A percentile compares a stretch with the other conserved stretches of the same genome.
Evolutionary conservation across 2,329 filamentous ascomycete species (phyloP).

Genomic region (Knufia petricola): DNA sequence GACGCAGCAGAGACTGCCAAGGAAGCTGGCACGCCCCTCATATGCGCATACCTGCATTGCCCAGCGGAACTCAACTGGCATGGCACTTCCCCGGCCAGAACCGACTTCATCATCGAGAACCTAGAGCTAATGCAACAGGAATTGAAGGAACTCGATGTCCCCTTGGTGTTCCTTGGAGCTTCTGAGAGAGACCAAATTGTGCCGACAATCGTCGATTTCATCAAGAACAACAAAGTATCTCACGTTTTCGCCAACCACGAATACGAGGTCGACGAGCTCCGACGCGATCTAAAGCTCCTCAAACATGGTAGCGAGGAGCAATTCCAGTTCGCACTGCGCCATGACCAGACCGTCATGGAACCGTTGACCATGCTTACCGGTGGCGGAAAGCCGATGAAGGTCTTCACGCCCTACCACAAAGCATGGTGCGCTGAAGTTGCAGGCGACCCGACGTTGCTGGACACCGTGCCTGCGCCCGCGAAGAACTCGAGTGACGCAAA

Average conservation of each 20-base stretch:
- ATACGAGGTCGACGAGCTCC: conserved; percentile 38
- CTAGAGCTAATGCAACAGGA: conserved; percentile 37
- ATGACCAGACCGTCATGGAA: conserved; percentile 42
- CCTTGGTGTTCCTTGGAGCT: conserved; percentile 37
- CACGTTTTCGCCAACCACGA: conserved; percentile 42
- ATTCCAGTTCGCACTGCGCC: conserved; percentile 35
- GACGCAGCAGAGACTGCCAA: conserved; percentile 39
- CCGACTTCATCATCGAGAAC: conserved; percentile 41
- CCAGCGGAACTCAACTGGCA: conserved; percentile 43
- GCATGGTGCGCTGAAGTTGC: conserved; percentile 38
- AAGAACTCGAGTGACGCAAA: conserved; percentile 28
- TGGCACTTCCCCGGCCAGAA: conserved; percentile 39
- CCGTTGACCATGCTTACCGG: conserved; percentile 36
- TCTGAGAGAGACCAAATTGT: conserved; percentile 36
- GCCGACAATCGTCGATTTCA: conserved; percentile 33
- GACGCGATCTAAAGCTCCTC: conserved; percentile 37
- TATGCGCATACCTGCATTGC: conserved; percentile 39
- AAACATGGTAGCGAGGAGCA: conserved; percentile 25
- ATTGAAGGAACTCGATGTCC: conserved; percentile 40
- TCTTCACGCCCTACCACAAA: conserved; percentile 44
- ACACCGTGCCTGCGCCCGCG: conserved; percentile 33
- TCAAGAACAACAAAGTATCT: conserved; percentile 36
- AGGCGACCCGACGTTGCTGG: conserved; percentile 34
- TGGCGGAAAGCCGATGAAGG: conserved; percentile 39
- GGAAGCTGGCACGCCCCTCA: conserved; percentile 33